Percentiles rank a stretch among this genome's conserved stretches.
phyloP scores from a whole-genome alignment of 2,329 filamentous ascomycete species.

The Esteya vermicola region DNA sequence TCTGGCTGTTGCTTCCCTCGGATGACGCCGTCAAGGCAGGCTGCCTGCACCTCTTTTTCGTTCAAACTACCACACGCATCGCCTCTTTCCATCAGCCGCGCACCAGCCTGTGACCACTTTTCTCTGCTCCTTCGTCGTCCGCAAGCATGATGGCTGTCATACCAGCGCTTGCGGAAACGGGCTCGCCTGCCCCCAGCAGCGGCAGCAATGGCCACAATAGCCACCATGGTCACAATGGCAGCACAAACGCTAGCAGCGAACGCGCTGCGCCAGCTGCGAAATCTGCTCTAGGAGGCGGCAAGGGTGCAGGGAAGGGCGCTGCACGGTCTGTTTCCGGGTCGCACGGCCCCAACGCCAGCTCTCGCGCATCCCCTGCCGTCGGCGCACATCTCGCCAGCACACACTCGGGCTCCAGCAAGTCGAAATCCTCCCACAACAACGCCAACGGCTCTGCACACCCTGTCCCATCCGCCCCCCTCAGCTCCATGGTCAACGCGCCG shows the following conservation, averaged over 20 bases:
- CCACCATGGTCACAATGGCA: not conserved
- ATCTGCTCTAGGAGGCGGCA: not conserved
- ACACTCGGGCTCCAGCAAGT: conserved; percentile 30
- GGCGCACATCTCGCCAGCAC: conserved; percentile 17
- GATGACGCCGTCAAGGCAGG: conserved; percentile 11
- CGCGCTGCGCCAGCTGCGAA: not conserved
- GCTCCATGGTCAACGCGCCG: conserved; percentile 42
- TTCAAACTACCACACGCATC: no score
- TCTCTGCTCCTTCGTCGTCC: not conserved
- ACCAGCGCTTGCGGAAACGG: conserved; percentile 4
- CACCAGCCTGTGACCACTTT: not conserved
- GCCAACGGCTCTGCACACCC: no score
- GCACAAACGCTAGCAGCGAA: not conserved
- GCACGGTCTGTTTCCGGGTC: conserved; percentile 24
- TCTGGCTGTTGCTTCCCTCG: conserved; percentile 2
- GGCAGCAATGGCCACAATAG: not conserved
- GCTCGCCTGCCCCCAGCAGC: not conserved
- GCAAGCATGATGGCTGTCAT: conserved; percentile 9
- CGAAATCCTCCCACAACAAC: conserved; percentile 30
- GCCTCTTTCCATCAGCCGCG: not conserved
- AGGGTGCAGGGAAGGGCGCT: conserved; percentile 13
- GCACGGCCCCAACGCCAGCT: conserved; percentile 29
- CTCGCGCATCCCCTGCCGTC: conserved; percentile 36
- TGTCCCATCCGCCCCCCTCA: conserved; percentile 36
- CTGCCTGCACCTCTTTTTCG: no score